Percentiles rank a stretch among this genome's conserved stretches.
phyloP scores from a whole-genome alignment of 2,329 filamentous ascomycete species.

The Cladosporium phlei region DNA sequence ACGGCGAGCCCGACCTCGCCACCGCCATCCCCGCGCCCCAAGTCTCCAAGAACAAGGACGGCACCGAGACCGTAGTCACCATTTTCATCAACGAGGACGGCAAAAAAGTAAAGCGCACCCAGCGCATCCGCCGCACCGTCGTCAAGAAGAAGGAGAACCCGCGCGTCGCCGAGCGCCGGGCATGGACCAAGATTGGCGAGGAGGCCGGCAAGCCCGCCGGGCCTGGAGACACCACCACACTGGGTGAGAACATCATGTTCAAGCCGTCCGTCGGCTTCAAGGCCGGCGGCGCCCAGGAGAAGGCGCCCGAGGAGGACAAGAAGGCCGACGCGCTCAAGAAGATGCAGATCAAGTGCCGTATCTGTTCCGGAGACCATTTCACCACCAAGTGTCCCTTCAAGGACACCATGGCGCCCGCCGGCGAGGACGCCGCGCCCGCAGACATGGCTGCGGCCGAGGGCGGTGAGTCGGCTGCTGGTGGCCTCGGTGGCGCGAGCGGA shows the following conservation, averaged over 20 bases:
- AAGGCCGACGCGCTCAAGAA: conserved; percentile 75
- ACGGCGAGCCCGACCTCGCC: conserved; percentile 73
- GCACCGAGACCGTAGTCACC: conserved; percentile 90
- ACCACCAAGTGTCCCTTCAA: conserved; percentile 99
- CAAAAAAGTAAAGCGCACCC: conserved; percentile 95
- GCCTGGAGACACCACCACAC: conserved; percentile 82
- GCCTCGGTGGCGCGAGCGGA: conserved; percentile 61
- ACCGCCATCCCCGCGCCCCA: conserved; percentile 78
- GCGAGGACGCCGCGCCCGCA: conserved; percentile 39
- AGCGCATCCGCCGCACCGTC: conserved; percentile 86
- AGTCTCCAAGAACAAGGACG: conserved; percentile 95
- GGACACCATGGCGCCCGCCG: conserved; percentile 92
- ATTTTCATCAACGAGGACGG: conserved; percentile 87
- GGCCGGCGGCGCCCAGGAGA: conserved; percentile 75
- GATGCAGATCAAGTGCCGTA: conserved; percentile 99
- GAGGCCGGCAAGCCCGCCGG: conserved; percentile 80
- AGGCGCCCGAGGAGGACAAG: conserved; percentile 63
- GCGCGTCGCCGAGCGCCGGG: conserved; percentile 88
- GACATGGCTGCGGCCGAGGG: conserved; percentile 46
- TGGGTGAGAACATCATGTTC: conserved; percentile 98
- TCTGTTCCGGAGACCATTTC: conserved; percentile 98
- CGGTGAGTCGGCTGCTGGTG: conserved; percentile 45
- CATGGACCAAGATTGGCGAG: conserved; percentile 87
- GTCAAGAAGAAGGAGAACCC: conserved; percentile 96
- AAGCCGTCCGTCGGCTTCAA: conserved; percentile 90